Percentiles rank a stretch among this genome's conserved stretches.
Conservation (phyloP, 202 grass and related monocot species). For the Brachypodium distachyon region DNA sequence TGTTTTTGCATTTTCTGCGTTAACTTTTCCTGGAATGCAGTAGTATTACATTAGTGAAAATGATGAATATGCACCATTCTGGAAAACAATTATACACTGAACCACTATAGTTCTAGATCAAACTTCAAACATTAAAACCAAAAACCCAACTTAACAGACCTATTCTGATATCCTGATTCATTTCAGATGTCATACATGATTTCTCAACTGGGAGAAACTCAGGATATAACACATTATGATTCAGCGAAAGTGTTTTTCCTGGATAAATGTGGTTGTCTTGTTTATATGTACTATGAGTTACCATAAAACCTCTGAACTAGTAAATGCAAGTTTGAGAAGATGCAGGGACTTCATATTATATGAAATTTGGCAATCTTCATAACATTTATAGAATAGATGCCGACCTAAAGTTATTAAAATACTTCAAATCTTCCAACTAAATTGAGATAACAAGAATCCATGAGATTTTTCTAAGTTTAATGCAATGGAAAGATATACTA, state of each 20-base stretch:
- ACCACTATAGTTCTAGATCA: not conserved
- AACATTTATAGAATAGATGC: not conserved
- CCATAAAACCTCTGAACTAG: not conserved
- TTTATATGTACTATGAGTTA: not conserved
- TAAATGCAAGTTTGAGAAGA: not conserved
- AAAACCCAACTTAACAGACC: not conserved
- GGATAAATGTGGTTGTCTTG: too few species aligned
- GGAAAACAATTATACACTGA: not conserved
- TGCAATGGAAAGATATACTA: conserved; percentile 19
- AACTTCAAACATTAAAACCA: not conserved
- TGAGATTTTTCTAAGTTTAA: not conserved
- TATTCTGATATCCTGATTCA: not conserved
- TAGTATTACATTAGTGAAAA: not conserved
- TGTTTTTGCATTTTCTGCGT: conserved; percentile 61
- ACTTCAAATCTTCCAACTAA: not conserved
- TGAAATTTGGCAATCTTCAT: not conserved
- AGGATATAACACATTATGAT: not conserved
- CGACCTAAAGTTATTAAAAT: not conserved
- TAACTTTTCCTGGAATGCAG: conserved; percentile 34
- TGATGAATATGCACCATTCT: not conserved
- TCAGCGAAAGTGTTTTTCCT: conserved; percentile 1
- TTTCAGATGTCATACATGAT: not conserved
- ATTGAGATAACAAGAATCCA: not conserved
- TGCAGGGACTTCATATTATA: not conserved
- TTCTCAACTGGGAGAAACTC: not conserved